These are phyloP conservation scores for Chlorella sp. DNA, from an alignment of 139 green algal genomes.

Conservation along the genomic window DNA sequence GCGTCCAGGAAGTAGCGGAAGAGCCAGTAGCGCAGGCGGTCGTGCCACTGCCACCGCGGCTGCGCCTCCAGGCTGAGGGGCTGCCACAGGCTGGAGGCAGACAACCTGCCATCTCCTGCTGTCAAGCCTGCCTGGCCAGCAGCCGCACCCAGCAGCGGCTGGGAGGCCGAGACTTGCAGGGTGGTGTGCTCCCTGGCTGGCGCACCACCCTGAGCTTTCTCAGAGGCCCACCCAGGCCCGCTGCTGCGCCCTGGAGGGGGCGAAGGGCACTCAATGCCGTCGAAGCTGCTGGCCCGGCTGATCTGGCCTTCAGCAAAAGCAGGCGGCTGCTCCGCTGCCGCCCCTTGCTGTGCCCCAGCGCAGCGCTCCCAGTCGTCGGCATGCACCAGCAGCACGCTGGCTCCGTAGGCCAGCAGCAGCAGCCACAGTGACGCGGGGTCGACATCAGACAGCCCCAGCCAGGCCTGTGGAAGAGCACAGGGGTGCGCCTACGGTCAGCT, in stretches of 20 bases:
- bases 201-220: background rate
- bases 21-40: slow-evolving; percentile 63
- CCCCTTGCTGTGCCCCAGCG: background rate
- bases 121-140: background rate
- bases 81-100: slow-evolving; percentile 6
- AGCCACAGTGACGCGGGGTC: slow-evolving; percentile 49
- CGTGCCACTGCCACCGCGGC: slow-evolving; percentile 52
- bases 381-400: slow-evolving; percentile 36
- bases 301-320: background rate
- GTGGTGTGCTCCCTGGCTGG: background rate
- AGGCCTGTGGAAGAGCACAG: slow-evolving; percentile 42
- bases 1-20: slow-evolving; percentile 55
- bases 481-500: too few species aligned
- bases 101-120: background rate
- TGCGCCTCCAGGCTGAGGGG: background rate
- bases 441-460: slow-evolving; percentile 57
- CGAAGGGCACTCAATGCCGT: slow-evolving; percentile 17
- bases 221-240: background rate
- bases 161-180: background rate
- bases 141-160: background rate
- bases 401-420: slow-evolving; percentile 54
- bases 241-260: background rate
- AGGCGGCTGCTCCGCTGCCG: background rate
- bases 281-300: slow-evolving; percentile 10
- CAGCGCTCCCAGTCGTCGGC: slow-evolving; percentile 19